A percentile compares a stretch with the other conserved stretches of the same genome.
Evolutionary conservation across 225 moss, liverwort and hornwort genomes (phyloP).

Genomic region (Neckera pumila): DNA sequence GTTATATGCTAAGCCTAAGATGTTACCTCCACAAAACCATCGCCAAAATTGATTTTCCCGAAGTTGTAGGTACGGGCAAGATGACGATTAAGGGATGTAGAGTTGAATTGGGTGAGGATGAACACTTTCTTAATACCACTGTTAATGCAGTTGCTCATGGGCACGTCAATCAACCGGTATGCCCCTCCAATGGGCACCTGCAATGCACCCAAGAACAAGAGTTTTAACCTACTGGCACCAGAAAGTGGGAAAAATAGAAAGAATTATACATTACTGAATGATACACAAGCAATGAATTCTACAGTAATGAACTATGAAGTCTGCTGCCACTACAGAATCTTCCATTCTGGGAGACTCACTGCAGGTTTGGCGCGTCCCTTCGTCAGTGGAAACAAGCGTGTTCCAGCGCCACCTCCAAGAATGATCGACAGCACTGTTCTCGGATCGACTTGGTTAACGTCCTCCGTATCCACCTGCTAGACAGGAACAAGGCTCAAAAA

Average conservation of each 20-base stretch:
- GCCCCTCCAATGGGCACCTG: slow-evolving; percentile 50
- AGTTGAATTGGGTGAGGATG: slow-evolving; percentile 52
- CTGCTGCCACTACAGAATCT: background rate
- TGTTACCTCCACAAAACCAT: slow-evolving; percentile 40
- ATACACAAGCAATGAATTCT: background rate
- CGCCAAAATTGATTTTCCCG: slow-evolving; percentile 41
- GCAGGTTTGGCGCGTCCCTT: slow-evolving; percentile 31
- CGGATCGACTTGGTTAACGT: slow-evolving; percentile 7
- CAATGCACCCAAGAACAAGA: background rate
- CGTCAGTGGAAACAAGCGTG: slow-evolving; percentile 15
- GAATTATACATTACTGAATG: background rate
- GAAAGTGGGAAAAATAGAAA: too few relatives aligned
- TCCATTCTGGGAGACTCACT: background rate
- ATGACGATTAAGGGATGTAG: slow-evolving; percentile 42
- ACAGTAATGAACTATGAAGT: background rate
- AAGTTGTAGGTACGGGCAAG: slow-evolving; percentile 46
- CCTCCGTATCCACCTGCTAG: slow-evolving; percentile 5
- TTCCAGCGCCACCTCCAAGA: slow-evolving; percentile 29
- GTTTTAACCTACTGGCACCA: background rate
- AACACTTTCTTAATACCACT: slow-evolving; percentile 49
- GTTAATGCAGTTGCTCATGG: slow-evolving; percentile 59
- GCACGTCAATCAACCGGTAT: slow-evolving; percentile 43
- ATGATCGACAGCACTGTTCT: slow-evolving; percentile 27
- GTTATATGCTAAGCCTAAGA: too few relatives aligned
- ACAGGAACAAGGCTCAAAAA: background rate